Percentiles rank a stretch among this genome's conserved stretches.
Evolutionary conservation across 345 rosid genomes (phyloP).

Genomic region (Camelina neglecta): DNA sequence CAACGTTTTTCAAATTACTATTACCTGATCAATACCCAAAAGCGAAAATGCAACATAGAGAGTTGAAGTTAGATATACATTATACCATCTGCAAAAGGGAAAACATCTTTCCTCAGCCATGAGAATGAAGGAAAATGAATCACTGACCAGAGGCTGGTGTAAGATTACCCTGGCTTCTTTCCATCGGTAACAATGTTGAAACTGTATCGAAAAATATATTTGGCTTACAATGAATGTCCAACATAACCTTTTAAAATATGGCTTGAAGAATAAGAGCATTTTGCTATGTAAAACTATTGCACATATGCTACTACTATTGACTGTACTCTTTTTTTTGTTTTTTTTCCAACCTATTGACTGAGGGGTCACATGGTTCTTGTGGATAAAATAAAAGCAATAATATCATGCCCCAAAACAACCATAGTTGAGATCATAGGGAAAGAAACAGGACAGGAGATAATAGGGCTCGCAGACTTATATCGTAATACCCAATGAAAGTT

Average conservation of each 20-base stretch:
- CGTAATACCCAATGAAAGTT: conserved; percentile 4
- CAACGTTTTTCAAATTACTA: conserved; percentile 30
- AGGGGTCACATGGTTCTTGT: conserved; percentile 15
- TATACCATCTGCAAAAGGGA: conserved; percentile 22
- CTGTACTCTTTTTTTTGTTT: not conserved
- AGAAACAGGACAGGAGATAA: conserved; percentile 8
- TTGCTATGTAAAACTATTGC: conserved; percentile 10
- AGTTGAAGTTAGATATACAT: conserved; percentile 32
- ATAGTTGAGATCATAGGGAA: conserved; percentile 7
- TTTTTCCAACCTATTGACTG: conserved; percentile 1
- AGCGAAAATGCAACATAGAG: conserved; percentile 18
- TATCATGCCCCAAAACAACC: conserved; percentile 22
- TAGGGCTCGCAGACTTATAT: not conserved
- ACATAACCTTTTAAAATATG: conserved; percentile 12
- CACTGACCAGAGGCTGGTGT: conserved; percentile 36
- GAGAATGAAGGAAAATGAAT: conserved; percentile 23
- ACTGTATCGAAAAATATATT: conserved; percentile 34
- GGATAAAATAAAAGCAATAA: conserved; percentile 21
- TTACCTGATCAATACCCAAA: conserved; percentile 32
- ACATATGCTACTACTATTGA: not conserved
- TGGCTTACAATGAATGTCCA: conserved; percentile 15
- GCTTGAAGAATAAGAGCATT: not conserved
- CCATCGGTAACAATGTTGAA: conserved; percentile 36
- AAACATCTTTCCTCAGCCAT: conserved; percentile 1
- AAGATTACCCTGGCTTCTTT: conserved; percentile 32